phyloP scores from a whole-genome alignment of 169 alveolate genomes.

The Cryptosporidium felis region DNA sequence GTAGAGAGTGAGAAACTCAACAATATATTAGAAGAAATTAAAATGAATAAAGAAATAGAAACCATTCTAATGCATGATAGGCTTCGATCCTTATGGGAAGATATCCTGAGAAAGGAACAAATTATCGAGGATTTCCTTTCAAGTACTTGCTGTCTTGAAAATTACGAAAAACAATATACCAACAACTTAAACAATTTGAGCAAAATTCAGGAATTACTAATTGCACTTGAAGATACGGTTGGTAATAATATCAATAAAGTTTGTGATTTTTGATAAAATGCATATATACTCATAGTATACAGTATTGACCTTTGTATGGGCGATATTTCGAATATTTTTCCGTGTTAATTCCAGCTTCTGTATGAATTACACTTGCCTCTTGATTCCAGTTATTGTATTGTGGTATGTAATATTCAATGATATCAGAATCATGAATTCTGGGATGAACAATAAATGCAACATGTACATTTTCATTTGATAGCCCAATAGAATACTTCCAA shows the following conservation, averaged over 20 bases:
- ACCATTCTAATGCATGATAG: not conserved
- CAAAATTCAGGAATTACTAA: not conserved
- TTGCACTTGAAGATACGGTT: not conserved
- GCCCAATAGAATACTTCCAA: not conserved
- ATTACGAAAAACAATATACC: not conserved
- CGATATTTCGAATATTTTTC: no score
- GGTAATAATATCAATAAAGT: not conserved
- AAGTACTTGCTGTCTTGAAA: not conserved
- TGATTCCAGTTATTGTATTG: no score
- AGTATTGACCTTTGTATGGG: no score
- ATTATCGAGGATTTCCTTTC: not conserved
- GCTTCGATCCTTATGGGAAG: not conserved
- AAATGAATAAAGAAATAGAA: not conserved
- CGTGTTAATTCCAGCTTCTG: no score
- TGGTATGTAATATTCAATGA: not conserved
- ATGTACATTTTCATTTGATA: not conserved
- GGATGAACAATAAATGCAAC: not conserved
- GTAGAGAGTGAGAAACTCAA: constrained; percentile 4
- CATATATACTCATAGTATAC: no score
- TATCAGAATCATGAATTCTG: not conserved
- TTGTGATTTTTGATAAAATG: no score
- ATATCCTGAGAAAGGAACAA: not conserved
- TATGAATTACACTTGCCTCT: no score
- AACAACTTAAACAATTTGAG: not conserved
- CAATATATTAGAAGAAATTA: not conserved